Evolutionary conservation across 1,284 basidiomycete genomes (phyloP).

Genomic region (Jaminaea rosea): DNA sequence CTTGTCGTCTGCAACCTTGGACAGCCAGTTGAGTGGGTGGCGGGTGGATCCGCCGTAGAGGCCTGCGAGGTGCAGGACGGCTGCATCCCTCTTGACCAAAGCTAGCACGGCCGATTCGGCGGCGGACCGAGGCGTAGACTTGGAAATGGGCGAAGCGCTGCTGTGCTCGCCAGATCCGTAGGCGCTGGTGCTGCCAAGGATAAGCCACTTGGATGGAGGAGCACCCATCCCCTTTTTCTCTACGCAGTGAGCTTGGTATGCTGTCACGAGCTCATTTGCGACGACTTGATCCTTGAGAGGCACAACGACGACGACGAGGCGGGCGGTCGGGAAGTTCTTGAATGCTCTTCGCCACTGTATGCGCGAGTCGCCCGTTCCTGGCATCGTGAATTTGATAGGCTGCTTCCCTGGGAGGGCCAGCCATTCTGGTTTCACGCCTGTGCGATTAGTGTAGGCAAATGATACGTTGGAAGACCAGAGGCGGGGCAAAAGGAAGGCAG

Average conservation of each 20-base stretch:
- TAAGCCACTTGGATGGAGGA: constrained; percentile 23
- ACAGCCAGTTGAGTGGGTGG: constrained; percentile 31
- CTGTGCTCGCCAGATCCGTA: constrained; percentile 16
- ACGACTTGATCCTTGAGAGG: constrained; percentile 21
- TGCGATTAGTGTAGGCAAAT: constrained; percentile 54
- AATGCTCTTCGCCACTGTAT: constrained; percentile 35
- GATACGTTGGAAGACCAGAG: constrained; percentile 41
- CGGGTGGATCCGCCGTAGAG: constrained; percentile 27
- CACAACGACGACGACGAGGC: constrained; percentile 59
- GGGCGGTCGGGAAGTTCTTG: constrained; percentile 53
- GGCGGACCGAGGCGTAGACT: neutral
- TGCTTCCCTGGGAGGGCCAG: neutral
- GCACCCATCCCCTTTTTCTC: neutral
- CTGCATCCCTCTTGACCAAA: constrained; percentile 1
- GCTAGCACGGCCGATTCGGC: constrained; percentile 1
- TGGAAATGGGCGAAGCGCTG: constrained; percentile 14
- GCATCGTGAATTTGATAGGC: neutral
- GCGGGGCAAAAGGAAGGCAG: constrained; percentile 58
- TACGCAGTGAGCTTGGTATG: constrained; percentile 20
- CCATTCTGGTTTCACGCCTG: neutral
- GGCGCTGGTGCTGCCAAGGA: constrained; percentile 22
- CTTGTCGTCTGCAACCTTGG: constrained; percentile 18
- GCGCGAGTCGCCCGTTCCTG: neutral
- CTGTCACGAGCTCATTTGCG: constrained; percentile 18
- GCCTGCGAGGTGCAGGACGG: constrained; percentile 28